phyloP scores from a whole-genome alignment of 2,329 filamentous ascomycete species.

The Trichoderma lentiforme region DNA sequence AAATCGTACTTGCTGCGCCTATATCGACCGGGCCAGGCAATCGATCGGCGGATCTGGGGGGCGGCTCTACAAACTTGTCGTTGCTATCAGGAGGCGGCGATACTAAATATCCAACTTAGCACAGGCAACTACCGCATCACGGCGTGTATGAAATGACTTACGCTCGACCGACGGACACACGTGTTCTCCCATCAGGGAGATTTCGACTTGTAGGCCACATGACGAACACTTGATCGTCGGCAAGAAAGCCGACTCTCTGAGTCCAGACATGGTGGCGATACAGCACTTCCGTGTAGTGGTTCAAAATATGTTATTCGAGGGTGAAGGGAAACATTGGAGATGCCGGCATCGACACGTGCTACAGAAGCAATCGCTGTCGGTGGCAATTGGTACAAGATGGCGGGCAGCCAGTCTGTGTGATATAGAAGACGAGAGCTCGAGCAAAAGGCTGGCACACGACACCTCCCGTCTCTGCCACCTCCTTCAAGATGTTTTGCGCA shows the following conservation, averaged over 20 bases:
- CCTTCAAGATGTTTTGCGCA: background rate
- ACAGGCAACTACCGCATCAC: background rate
- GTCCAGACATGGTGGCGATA: conserved; percentile 43
- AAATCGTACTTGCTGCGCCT: conserved; percentile 48
- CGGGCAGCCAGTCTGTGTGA: background rate
- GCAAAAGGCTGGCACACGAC: background rate
- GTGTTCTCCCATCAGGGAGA: conserved; percentile 83
- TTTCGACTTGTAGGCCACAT: conserved; percentile 75
- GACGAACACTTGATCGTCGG: conserved; percentile 85
- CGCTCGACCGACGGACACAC: conserved; percentile 59
- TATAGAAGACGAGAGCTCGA: background rate
- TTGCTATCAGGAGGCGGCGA: conserved; percentile 37
- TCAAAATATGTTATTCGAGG: background rate
- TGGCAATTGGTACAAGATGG: background rate
- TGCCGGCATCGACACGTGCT: conserved; percentile 3
- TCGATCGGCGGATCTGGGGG: conserved; percentile 33
- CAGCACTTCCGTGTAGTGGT: conserved; percentile 8
- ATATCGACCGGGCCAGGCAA: conserved; percentile 50
- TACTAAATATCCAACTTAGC: conserved; percentile 27
- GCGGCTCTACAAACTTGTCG: conserved; percentile 27
- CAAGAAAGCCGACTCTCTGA: conserved; percentile 66
- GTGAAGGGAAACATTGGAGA: conserved; percentile 7
- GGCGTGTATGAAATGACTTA: conserved; percentile 26
- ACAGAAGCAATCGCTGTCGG: background rate
- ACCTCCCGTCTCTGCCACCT: background rate